Percentiles rank a stretch among this genome's conserved stretches.
phyloP scores from a whole-genome alignment of 768 basidiomycete genomes.

The Kwoniella dejecticola region DNA sequence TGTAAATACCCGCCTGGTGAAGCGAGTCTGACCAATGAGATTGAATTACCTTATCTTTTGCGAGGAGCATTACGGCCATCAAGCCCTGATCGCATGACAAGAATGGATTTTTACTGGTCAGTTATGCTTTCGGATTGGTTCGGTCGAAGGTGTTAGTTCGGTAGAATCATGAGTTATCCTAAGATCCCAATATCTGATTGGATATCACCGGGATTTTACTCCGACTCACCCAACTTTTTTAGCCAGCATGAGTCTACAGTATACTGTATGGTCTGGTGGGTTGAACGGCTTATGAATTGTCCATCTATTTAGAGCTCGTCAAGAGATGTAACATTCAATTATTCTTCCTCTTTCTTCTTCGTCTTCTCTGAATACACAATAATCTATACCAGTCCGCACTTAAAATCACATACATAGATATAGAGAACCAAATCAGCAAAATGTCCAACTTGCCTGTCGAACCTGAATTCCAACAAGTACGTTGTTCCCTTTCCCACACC shows the following conservation, averaged over 20 bases:
- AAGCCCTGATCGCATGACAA: constrained; percentile 2
- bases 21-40: constrained; percentile 4
- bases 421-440: not conserved
- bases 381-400: not conserved
- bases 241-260: no score
- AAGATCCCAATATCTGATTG: not conserved
- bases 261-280: no score
- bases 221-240: not conserved
- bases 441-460: constrained; percentile 60
- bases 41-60: constrained; percentile 5
- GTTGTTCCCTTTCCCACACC: constrained; percentile 14
- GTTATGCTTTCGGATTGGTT: not conserved
- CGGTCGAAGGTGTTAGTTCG: not conserved
- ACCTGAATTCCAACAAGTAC: constrained; percentile 71
- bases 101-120: not conserved
- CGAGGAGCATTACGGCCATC: not conserved
- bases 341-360: not conserved
- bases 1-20: not conserved
- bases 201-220: not conserved
- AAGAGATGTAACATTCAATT: no score
- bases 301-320: no score
- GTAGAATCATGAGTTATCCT: no score
- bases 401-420: not conserved
- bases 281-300: no score
- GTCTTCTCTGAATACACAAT: not conserved